Base-by-base conservation (phyloP, 1,139 yeast species). In the Protomyces inouyei region DNA sequence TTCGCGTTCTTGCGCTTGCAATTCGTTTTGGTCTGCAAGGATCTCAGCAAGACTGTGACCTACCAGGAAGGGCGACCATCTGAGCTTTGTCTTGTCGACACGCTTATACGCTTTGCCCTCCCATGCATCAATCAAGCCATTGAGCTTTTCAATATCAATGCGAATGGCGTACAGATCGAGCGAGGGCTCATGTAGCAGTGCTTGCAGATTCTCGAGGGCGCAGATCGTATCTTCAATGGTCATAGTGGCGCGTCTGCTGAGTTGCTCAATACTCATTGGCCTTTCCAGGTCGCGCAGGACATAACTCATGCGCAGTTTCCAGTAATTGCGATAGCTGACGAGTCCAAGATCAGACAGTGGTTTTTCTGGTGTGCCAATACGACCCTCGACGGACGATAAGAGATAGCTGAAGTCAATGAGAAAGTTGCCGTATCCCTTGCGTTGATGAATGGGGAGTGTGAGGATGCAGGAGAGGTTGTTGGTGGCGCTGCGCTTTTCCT, bases 331-430 rank as follows among this genome's bases (percentile, higher is more conserved):
- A 74, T 93, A 93, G 69, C 97, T 88, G 38, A 88, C 76, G 57
- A 91, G 77, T 0, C 98, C 98, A 64, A 92, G 77, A 70, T 88
- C 95, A 70, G 95, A 86, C 64, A 93, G 78, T 0, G 98, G 98
- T 72, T 92, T 92, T 71, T 93, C 98, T 0, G 98, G 98, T 0
- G 97, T 88, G 0, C 98, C 98, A 65, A 82, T 82, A 67, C 85
- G 86, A 70, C 83, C 84, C 73, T 93, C 97, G 65, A 83, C 79
- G 64, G 88, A 78, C 1, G 92, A 83, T 56, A 93, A 76, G 38
- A 92, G 77, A 73, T 93, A 93, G 64, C 97, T 89, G 74, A 93
- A 91, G 69, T 90, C 96, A 72, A 93, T 93, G 67, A 93, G 78
- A 66, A 92, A 80, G 72, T 85, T 87, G 2, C 98, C 98, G 75